Base-by-base conservation (phyloP, 345 rosid genomes). In the Sonneratia alba region DNA sequence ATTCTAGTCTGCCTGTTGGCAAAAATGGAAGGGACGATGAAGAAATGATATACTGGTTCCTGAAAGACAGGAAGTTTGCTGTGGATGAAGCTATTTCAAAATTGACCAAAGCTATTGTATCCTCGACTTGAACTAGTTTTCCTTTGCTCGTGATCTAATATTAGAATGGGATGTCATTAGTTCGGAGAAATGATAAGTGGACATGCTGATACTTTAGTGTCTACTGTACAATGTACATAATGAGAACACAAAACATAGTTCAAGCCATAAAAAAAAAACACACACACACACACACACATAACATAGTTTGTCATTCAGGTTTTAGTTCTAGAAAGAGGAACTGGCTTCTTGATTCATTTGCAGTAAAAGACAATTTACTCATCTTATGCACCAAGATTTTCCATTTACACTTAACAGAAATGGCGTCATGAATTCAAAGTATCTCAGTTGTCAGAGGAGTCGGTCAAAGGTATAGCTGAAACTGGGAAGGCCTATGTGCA, bases 11-110 rank as follows among this genome's bases (percentile, higher is more conserved):
- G 22, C 89, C 93, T 0, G 70, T 87, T 21, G 99, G 97, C 14
- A 89, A 82, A 80, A 77, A 90, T 78, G 99, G 97, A 70, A 85
- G 97, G 85, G 92, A 92, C 72, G 99, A 94, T 81, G 97, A 92
- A 72, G 93, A 88, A 36, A 86, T 92, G 97, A 92, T 92, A 56
- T 85, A 88, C 5, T 87, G 99, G 99, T 95, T 86, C 75, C 71
- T 92, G 22, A 87, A 81, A 83, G 97, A 95, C 77, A 79, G 92
- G 69, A 87, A 77, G 61, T 91, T 86, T 78, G 88, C 88, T 0
- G 85, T 86, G 0, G 91, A 91, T 56, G 89, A 87, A 72, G 87
- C 97, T 0, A 70, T 84, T 48, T 42, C 81, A 11, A 91, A 87
- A 81, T 81, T 91, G 76, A 77, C 86, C 75, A 91, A 83, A 79